Evolutionary conservation across 2,329 filamentous ascomycete genomes (phyloP).

Genomic region (Ceratocystis variospora): DNA sequence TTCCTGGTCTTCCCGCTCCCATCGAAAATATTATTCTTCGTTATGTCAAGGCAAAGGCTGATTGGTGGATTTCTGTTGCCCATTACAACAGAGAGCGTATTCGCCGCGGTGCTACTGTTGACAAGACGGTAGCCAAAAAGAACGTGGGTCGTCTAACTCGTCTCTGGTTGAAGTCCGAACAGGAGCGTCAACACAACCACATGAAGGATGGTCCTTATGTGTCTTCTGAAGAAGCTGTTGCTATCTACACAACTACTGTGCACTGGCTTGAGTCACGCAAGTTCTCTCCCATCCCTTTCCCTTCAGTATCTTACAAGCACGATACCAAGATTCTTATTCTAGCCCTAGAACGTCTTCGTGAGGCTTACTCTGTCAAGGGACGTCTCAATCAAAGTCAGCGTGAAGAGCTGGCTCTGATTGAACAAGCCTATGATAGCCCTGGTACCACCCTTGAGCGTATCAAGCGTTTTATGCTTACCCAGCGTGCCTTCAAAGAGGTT

Average conservation of each 20-base stretch:
- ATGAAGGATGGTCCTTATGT: conserved; percentile 99
- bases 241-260: conserved; percentile 96
- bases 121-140: conserved; percentile 99
- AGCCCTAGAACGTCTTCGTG: conserved; percentile 78
- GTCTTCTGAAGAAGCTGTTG: conserved; percentile 94
- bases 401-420: conserved; percentile 89
- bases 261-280: conserved; percentile 98
- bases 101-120: conserved; percentile 85
- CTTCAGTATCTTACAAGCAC: conserved; percentile 97
- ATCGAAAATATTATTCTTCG: conserved; percentile 98
- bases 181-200: conserved; percentile 97
- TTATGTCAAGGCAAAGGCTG: conserved; percentile 97
- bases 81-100: conserved; percentile 99
- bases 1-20: conserved; percentile 84
- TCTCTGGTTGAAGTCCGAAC: conserved; percentile 94
- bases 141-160: conserved; percentile 89
- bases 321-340: conserved; percentile 98
- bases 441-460: conserved; percentile 92
- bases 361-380: conserved; percentile 96
- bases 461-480: conserved; percentile 92
- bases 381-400: conserved; percentile 93
- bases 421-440: conserved; percentile 95
- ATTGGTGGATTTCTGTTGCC: conserved; percentile 99
- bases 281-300: conserved; percentile 97
- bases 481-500: conserved; percentile 97